Evolutionary conservation across 2,329 filamentous ascomycete genomes (phyloP).

Genomic region (Colletotrichum lini): DNA sequence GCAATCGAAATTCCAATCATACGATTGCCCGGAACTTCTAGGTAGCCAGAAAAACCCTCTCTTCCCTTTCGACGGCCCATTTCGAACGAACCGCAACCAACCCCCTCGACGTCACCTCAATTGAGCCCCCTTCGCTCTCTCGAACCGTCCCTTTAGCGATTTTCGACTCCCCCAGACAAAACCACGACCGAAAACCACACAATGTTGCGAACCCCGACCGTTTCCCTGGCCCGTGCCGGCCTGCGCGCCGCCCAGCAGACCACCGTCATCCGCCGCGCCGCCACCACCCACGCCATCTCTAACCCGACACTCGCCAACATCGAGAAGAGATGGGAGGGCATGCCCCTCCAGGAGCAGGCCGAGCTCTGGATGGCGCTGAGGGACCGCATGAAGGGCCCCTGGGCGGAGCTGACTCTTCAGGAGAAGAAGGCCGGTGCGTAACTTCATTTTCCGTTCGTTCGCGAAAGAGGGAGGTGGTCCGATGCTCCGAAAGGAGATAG

Average conservation of each 20-base stretch:
- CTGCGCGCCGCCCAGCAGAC: slow-evolving; percentile 53
- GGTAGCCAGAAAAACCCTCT: slow-evolving; percentile 44
- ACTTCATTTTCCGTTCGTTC: slow-evolving; percentile 20
- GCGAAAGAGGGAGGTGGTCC: slow-evolving; percentile 21
- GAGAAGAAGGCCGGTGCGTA: slow-evolving; percentile 99
- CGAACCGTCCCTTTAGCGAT: slow-evolving; percentile 44
- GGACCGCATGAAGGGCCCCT: slow-evolving; percentile 99
- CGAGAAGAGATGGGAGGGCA: slow-evolving; percentile 98
- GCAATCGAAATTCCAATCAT: slow-evolving; percentile 43
- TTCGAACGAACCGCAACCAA: slow-evolving; percentile 22
- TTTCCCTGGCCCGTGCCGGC: slow-evolving; percentile 67
- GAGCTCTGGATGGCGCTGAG: slow-evolving; percentile 98
- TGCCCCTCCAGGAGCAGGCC: slow-evolving; percentile 99
- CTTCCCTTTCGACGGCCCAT: slow-evolving; percentile 33
- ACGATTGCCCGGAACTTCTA: slow-evolving; percentile 43
- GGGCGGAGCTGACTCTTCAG: slow-evolving; percentile 93
- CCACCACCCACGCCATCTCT: slow-evolving; percentile 91
- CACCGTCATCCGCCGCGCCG: slow-evolving; percentile 65
- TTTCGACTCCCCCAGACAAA: slow-evolving; percentile 37
- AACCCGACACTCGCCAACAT: slow-evolving; percentile 98
- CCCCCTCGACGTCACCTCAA: slow-evolving; percentile 47
- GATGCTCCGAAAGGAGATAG: slow-evolving; percentile 24
- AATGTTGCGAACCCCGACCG: slow-evolving; percentile 70
- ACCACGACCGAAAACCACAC: slow-evolving; percentile 44
- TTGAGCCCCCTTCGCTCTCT: slow-evolving; percentile 45